Evolutionary conservation across 306 rosid genomes (phyloP).

Genomic region (Sicyos edulis): DNA sequence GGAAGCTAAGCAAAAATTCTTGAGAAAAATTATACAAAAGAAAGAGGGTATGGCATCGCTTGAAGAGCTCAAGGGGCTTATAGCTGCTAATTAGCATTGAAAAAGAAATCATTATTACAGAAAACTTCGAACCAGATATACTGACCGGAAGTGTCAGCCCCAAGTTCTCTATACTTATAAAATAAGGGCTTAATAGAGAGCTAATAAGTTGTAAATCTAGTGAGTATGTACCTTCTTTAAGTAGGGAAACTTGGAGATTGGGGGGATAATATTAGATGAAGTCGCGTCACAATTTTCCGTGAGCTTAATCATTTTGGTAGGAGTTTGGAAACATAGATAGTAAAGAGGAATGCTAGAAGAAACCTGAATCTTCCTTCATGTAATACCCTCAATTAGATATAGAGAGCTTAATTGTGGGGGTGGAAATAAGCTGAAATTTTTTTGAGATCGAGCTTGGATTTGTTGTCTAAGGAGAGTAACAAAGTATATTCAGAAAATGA

Average conservation of each 20-base stretch:
- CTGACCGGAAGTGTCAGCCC: background rate
- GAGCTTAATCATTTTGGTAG: background rate
- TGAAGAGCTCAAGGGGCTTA: background rate
- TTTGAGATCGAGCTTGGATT: background rate
- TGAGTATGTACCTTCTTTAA: background rate
- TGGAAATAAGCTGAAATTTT: background rate
- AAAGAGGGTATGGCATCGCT: background rate
- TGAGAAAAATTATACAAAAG: background rate
- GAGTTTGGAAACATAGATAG: background rate
- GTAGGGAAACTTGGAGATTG: conserved; percentile 2
- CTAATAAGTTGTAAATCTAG: background rate
- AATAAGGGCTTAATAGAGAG: background rate
- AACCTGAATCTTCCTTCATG: background rate
- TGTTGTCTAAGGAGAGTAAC: background rate
- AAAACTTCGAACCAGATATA: background rate
- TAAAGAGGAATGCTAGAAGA: background rate
- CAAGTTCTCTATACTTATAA: background rate
- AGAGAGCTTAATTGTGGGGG: background rate
- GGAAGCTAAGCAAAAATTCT: background rate
- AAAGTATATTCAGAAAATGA: background rate
- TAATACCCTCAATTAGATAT: background rate
- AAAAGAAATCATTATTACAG: background rate
- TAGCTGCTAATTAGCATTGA: background rate
- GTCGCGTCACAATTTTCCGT: background rate
- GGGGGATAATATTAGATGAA: background rate